Conservation (phyloP, 306 rosid species). For the Aeschynomene evenia region DNA sequence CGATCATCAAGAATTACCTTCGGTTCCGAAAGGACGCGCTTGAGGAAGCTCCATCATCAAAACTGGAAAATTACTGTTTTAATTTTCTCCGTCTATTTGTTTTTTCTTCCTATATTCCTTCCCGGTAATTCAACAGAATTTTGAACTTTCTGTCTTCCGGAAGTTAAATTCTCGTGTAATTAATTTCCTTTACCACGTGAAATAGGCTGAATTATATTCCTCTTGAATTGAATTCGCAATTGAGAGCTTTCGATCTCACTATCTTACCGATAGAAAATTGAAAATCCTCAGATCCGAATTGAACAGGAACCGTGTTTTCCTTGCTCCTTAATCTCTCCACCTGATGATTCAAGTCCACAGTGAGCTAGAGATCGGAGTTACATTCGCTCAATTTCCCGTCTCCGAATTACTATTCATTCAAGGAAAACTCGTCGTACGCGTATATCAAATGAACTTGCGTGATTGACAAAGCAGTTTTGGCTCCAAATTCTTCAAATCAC, state of each 20-base stretch:
- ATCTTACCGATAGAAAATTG: background rate
- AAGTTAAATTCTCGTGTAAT: constrained; percentile 34
- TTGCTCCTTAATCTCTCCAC: background rate
- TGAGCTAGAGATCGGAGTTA: constrained; percentile 49
- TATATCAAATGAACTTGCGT: constrained; percentile 6
- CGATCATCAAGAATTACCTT: constrained; percentile 49
- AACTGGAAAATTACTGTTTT: background rate
- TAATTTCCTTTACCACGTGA: constrained; percentile 6
- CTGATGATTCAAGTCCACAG: constrained; percentile 2
- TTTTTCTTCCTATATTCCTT: background rate
- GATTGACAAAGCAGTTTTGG: background rate
- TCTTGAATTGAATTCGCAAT: constrained; percentile 21
- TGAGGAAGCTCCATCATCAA: constrained; percentile 91
- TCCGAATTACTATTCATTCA: background rate
- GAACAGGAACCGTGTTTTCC: background rate
- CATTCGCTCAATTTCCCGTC: constrained; percentile 48
- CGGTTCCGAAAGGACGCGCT: constrained; percentile 66
- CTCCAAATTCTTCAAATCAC: constrained; percentile 16
- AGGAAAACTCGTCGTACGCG: background rate
- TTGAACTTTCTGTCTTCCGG: constrained; percentile 19
- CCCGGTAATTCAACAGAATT: constrained; percentile 29
- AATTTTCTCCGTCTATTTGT: background rate
- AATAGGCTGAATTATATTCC: constrained; percentile 14
- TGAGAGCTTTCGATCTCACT: constrained; percentile 16
- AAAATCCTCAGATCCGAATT: constrained; percentile 48